A percentile compares a stretch with the other conserved stretches of the same genome.
Conservation (phyloP, 306 rosid species). For the Pterocarpus macrocarpus region DNA sequence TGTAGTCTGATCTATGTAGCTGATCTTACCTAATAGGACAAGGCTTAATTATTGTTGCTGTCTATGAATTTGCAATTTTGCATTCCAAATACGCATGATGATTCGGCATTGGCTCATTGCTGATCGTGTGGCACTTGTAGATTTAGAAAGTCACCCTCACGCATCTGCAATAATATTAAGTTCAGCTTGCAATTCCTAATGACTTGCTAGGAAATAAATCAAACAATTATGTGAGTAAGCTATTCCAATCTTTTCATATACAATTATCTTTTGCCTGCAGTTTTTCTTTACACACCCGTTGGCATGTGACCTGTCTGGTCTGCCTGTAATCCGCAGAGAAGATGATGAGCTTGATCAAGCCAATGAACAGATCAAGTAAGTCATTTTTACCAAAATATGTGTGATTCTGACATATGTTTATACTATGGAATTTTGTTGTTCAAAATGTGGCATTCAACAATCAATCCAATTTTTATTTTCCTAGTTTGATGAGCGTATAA, state of each 20-base stretch:
- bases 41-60: not conserved
- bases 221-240: constrained; percentile 30
- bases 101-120: not conserved
- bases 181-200: constrained; percentile 28
- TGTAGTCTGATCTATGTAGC: not conserved
- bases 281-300: constrained; percentile 84
- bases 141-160: not conserved
- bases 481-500: constrained; percentile 7
- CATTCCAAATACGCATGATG: not conserved
- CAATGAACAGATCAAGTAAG: constrained; percentile 78
- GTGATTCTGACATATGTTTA: constrained; percentile 14
- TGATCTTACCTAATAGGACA: too few relatives aligned
- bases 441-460: constrained; percentile 12
- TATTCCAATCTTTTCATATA: constrained; percentile 23
- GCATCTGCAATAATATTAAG: constrained; percentile 1
- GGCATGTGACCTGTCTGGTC: constrained; percentile 79
- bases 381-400: constrained; percentile 16
- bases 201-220: constrained; percentile 15
- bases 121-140: constrained; percentile 19
- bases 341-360: constrained; percentile 61
- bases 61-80: constrained; percentile 15
- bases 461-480: constrained; percentile 4
- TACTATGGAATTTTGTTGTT: not conserved
- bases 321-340: constrained; percentile 62
- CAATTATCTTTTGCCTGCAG: constrained; percentile 56